Evolutionary conservation across 768 basidiomycete genomes (phyloP).

Genomic region (Boletus tylopilopsis): DNA sequence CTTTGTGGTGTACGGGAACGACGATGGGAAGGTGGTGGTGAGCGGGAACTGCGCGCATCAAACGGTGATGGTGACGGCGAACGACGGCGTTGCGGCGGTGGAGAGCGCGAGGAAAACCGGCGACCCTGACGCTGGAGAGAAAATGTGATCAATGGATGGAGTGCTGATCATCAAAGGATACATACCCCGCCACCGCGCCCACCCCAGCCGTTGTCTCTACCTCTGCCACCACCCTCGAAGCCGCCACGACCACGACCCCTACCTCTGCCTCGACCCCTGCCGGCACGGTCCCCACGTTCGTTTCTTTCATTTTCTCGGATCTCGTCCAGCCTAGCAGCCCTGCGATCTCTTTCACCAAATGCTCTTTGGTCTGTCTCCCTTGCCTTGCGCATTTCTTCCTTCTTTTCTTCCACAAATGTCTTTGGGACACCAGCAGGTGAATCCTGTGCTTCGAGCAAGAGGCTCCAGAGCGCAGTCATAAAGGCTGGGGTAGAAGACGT

Average conservation of each 20-base stretch:
- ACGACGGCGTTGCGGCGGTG: conserved; percentile 48
- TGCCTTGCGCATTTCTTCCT: conserved; percentile 79
- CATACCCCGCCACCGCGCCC: conserved; percentile 52
- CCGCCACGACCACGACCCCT: conserved; percentile 49
- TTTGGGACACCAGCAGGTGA: conserved; percentile 87
- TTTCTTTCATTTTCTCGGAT: conserved; percentile 59
- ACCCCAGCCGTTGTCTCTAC: conserved; percentile 65
- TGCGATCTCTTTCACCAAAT: conserved; percentile 68
- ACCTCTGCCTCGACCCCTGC: conserved; percentile 58
- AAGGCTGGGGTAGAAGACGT: conserved; percentile 82
- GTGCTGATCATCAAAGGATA: not conserved
- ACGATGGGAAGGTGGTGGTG: conserved; percentile 31
- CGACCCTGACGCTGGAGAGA: conserved; percentile 41
- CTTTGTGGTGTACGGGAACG: conserved; percentile 36
- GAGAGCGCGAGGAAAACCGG: conserved; percentile 42
- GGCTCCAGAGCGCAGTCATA: conserved; percentile 85
- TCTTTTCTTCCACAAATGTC: conserved; percentile 89
- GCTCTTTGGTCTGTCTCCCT: conserved; percentile 59
- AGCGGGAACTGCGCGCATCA: conserved; percentile 39
- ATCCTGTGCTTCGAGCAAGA: conserved; percentile 90
- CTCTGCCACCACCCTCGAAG: conserved; percentile 48
- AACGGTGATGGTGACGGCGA: conserved; percentile 34
- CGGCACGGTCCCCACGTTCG: conserved; percentile 37
- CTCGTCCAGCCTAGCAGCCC: conserved; percentile 62
- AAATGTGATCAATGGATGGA: conserved; percentile 6